These are phyloP conservation scores for Quercus lobata DNA, from an alignment of 331 rosid species.

Conservation along the genomic window DNA sequence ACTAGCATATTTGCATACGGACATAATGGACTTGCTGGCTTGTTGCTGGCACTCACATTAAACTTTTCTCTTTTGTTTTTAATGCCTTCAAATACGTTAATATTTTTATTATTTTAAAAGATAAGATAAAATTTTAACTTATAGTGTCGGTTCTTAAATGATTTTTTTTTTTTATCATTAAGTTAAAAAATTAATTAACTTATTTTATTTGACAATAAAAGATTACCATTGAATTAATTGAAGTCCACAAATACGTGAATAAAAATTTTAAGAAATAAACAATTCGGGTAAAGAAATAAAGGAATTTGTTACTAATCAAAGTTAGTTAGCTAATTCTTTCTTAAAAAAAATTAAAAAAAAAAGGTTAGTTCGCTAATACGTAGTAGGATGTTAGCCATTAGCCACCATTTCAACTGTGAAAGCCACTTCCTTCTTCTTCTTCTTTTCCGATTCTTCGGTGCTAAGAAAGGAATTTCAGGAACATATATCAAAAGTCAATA, in stretches of 20 bases:
- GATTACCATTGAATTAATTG: fast-evolving
- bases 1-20: no score
- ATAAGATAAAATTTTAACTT: no score
- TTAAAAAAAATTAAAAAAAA: no score
- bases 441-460: constrained; percentile 21
- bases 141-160: no score
- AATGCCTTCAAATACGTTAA: background rate
- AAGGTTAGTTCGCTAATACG: no score
- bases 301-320: background rate
- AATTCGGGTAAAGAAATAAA: background rate
- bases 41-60: no score
- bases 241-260: no score
- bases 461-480: constrained; percentile 40
- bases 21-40: no score
- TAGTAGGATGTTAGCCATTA: background rate
- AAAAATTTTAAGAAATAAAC: background rate
- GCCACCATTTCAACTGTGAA: background rate
- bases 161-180: no score
- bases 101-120: background rate
- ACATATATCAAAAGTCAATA: background rate
- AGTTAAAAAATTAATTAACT: no score
- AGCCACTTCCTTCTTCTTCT: background rate
- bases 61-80: background rate
- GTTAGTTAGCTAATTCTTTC: no score
- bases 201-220: fast-evolving